Evolutionary conservation across 208 protist species (phyloP), one percentile per base, ranked within the genome.

Genomic region (Acanthamoeba quina): DNA sequence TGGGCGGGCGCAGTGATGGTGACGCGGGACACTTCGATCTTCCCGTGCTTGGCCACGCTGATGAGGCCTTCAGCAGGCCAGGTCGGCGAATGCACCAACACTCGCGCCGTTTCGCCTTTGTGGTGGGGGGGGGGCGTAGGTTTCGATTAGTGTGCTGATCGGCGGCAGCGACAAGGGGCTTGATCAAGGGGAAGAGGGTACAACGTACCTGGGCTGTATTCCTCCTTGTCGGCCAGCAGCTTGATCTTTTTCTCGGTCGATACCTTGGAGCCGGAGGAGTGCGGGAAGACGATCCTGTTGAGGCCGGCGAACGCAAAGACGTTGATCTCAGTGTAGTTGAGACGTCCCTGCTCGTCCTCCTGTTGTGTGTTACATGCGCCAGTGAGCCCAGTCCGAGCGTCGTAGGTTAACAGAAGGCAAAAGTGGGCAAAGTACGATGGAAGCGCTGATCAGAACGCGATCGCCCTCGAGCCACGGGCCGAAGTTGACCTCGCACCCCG

Each of bases 171-270:
- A 37, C 26, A 47, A 2, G 34, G 34, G 11, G 13, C 54, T 58
- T 7, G 17, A 29, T 3, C 34, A 37, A 37, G 34, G 34, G 34
- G 34, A 37, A 37, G 70, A 6, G 31, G 31, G 1, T 0, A 37
- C 29, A 3, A 47, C 34, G 70, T 47, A 78, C 70, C 72, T 13
- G 72, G 72, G 37, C 47, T 44, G 54, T 89, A 89, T 4, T 31
- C 31, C 24, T 89, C 56, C 80, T 89, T 89, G 80, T 89, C 80
- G 52, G 80, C 80, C 31, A 89, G 24, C n/a, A 89, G 80, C 17
- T 44, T 29, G 56, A 89, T 37, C 31, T 37, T 89, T 21, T 82
- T 52, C 17, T 44, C 34, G 37, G 68, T 26, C 29, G 72, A 72
- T 21, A 41, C 37, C 47, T 83, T 83, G 74, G 21, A 26, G n/a